phyloP scores from a whole-genome alignment of 768 basidiomycete species.

The Naganishia antarctica region DNA sequence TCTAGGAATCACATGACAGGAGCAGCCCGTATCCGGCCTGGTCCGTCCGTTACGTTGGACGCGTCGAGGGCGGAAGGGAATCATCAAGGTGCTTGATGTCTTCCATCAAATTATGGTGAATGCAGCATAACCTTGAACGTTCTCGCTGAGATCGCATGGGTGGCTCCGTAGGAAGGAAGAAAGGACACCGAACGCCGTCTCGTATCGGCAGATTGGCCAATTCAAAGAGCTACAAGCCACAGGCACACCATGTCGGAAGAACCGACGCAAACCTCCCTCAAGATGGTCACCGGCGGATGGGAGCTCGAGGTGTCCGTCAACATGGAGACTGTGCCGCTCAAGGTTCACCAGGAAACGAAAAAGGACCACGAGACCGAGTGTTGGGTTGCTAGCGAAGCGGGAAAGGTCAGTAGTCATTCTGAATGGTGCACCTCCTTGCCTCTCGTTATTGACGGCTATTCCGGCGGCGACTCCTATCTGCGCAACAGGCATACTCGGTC shows the following conservation, averaged over 20 bases:
- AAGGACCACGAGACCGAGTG: conserved; percentile 2
- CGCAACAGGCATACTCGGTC: background rate
- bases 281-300: background rate
- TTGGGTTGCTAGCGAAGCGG: conserved; percentile 3
- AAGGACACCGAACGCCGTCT: too few relatives aligned
- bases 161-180: too few relatives aligned
- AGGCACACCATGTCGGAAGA: background rate
- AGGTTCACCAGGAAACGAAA: background rate
- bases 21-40: too few relatives aligned
- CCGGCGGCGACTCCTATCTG: background rate
- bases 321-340: conserved; percentile 5
- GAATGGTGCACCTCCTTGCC: background rate
- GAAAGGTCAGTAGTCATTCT: background rate
- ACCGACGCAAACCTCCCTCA: background rate
- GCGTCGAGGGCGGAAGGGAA: too few relatives aligned
- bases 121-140: too few relatives aligned
- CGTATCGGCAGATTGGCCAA: too few relatives aligned
- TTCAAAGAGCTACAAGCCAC: too few relatives aligned
- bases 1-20: too few relatives aligned
- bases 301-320: conserved; percentile 1
- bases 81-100: too few relatives aligned
- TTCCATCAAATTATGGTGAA: too few relatives aligned
- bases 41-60: too few relatives aligned
- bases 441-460: background rate
- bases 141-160: too few relatives aligned